Percentiles rank a stretch among this genome's conserved stretches.
Evolutionary conservation across 2,329 filamentous ascomycete species (phyloP).

Genomic region (Aspergillus floridensis): DNA sequence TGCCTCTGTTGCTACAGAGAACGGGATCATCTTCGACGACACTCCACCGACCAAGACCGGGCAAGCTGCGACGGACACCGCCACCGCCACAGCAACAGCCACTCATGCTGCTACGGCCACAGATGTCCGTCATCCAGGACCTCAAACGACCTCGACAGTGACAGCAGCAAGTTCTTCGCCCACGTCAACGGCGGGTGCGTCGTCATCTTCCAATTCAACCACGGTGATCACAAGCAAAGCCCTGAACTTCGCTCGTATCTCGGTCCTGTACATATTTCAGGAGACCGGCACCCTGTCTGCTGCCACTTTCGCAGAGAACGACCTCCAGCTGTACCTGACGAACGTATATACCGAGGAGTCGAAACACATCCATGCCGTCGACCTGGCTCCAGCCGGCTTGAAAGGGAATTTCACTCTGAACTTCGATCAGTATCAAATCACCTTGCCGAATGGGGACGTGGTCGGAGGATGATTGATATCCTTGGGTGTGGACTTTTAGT

Average conservation of each 20-base stretch:
- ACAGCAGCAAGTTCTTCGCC: constrained; percentile 17
- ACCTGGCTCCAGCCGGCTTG: constrained; percentile 20
- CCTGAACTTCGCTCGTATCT: constrained; percentile 36
- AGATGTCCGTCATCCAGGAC: neutral
- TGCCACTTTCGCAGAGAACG: constrained; percentile 28
- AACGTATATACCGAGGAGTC: constrained; percentile 24
- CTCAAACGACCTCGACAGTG: constrained; percentile 2
- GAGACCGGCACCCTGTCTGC: constrained; percentile 31
- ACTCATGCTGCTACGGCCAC: neutral
- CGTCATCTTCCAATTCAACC: constrained; percentile 3
- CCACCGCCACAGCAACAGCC: constrained; percentile 18
- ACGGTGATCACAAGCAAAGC: constrained; percentile 20
- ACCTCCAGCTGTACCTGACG: constrained; percentile 33
- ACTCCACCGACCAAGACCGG: constrained; percentile 9
- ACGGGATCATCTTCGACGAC: constrained; percentile 40
- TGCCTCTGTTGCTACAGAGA: constrained; percentile 30
- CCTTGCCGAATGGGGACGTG: constrained; percentile 16
- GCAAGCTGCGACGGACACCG: constrained; percentile 23
- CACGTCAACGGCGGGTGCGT: neutral
- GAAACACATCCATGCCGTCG: constrained; percentile 22
- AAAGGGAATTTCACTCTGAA: constrained; percentile 32
- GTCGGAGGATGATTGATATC: constrained; percentile 9
- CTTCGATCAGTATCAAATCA: constrained; percentile 39
- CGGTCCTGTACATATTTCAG: constrained; percentile 43
- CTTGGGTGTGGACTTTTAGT: too few species aligned